Conservation (phyloP, 2,329 filamentous ascomycete species). For the Clarireedia hainanense region DNA sequence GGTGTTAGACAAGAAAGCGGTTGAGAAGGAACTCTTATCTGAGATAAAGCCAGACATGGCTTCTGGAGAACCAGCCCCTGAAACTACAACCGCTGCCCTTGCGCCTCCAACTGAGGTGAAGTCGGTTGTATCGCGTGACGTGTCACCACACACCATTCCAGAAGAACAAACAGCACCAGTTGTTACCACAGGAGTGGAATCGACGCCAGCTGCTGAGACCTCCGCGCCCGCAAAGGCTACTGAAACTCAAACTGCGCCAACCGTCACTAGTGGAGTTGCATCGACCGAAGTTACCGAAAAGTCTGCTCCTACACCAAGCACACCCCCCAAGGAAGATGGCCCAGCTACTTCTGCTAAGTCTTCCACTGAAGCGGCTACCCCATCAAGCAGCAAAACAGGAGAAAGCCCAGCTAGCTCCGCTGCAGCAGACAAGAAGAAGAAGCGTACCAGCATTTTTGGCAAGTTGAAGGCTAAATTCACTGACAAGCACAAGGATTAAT, state of each 20-base stretch:
- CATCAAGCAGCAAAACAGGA: constrained; percentile 21
- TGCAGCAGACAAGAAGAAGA: constrained; percentile 30
- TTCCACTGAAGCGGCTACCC: constrained; percentile 19
- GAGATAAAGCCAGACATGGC: constrained; percentile 42
- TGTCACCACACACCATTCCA: constrained; percentile 23
- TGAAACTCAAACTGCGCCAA: constrained; percentile 17
- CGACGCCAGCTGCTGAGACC: constrained; percentile 16
- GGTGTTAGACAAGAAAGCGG: constrained; percentile 64
- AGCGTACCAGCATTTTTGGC: constrained; percentile 31
- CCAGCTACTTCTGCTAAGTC: constrained; percentile 18
- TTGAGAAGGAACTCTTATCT: constrained; percentile 66
- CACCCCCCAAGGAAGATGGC: constrained; percentile 15
- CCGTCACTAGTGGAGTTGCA: constrained; percentile 22
- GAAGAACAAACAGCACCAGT: constrained; percentile 17
- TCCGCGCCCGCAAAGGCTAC: constrained; percentile 19
- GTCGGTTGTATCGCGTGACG: constrained; percentile 16
- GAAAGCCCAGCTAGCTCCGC: constrained; percentile 20
- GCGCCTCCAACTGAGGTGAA: neutral
- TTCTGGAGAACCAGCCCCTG: constrained; percentile 25
- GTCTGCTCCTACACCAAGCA: constrained; percentile 14
- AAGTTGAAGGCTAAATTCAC: constrained; percentile 45
- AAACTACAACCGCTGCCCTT: neutral
- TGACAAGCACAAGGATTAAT: constrained; percentile 23
- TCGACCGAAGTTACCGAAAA: constrained; percentile 16
- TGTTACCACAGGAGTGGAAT: constrained; percentile 21